These are phyloP conservation scores for Aspergillus taichungensis DNA, from an alignment of 495 filamentous ascomycete genomes.

Conservation along the genomic window DNA sequence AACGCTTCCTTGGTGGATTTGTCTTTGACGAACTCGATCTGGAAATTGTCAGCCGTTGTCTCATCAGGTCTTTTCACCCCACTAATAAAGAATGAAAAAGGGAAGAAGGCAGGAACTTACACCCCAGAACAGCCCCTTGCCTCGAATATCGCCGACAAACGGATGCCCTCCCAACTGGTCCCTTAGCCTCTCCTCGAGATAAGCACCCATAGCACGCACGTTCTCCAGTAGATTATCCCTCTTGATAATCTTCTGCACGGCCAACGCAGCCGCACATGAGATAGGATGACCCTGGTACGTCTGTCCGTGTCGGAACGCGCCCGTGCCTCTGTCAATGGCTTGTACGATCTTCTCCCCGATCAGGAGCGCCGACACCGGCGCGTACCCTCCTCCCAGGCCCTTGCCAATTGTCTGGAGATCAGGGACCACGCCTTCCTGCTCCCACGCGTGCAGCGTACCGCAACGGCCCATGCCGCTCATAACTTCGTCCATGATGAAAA, in stretches of 20 bases:
- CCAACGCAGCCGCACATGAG: constrained; percentile 46
- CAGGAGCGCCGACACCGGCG: constrained; percentile 53
- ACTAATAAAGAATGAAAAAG: neutral
- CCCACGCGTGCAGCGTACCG: constrained; percentile 61
- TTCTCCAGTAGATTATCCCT: constrained; percentile 41
- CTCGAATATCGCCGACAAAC: constrained; percentile 49
- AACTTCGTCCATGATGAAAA: constrained; percentile 68
- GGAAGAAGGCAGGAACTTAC: constrained; percentile 23
- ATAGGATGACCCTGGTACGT: constrained; percentile 54
- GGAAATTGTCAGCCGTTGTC: neutral
- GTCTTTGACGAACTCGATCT: constrained; percentile 53
- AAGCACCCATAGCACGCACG: constrained; percentile 35
- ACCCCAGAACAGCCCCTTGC: constrained; percentile 49
- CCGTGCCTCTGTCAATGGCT: constrained; percentile 45
- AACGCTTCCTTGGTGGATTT: constrained; percentile 49
- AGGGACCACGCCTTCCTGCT: constrained; percentile 51
- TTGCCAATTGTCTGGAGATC: constrained; percentile 68
- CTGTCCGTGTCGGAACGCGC: constrained; percentile 48
- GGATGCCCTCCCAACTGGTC: constrained; percentile 25
- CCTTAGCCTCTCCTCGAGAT: constrained; percentile 31
- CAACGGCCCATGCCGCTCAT: constrained; percentile 72
- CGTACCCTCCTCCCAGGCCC: constrained; percentile 57
- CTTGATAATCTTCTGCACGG: constrained; percentile 43
- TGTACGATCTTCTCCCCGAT: constrained; percentile 45
- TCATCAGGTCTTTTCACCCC: neutral